Conservation (phyloP, 2,329 filamentous ascomycete species). For the Ascochyta rabiei region DNA sequence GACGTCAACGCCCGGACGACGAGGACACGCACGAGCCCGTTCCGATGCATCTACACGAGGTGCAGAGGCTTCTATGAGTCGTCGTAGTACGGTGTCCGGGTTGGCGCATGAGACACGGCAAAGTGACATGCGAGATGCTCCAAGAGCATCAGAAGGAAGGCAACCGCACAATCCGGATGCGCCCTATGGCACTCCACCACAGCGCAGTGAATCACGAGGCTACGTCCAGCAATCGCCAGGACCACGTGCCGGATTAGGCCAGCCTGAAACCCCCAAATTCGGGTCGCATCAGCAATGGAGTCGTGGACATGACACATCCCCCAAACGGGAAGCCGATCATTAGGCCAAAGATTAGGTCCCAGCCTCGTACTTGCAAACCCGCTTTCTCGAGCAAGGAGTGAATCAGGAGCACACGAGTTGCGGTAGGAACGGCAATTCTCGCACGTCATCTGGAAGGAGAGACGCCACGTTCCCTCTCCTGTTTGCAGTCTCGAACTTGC, state of each 20-base stretch:
- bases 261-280: constrained; percentile 44
- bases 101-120: constrained; percentile 40
- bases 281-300: constrained; percentile 41
- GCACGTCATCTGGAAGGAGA: constrained; percentile 20
- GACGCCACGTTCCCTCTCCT: constrained; percentile 31
- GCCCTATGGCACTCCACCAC: constrained; percentile 27
- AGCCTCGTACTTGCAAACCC: constrained; percentile 21
- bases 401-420: constrained; percentile 14
- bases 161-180: constrained; percentile 27
- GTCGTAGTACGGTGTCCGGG: constrained; percentile 42
- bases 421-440: constrained; percentile 11
- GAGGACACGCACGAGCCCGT: constrained; percentile 67
- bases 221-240: constrained; percentile 32
- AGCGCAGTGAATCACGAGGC: constrained; percentile 28
- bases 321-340: constrained; percentile 46
- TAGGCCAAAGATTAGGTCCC: constrained; percentile 35
- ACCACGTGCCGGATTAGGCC: constrained; percentile 34
- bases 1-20: constrained; percentile 61
- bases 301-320: constrained; percentile 42
- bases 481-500: constrained; percentile 28
- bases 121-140: constrained; percentile 33
- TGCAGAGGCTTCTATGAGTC: constrained; percentile 40
- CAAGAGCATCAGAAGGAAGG: constrained; percentile 31
- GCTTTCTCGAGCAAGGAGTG: constrained; percentile 12
- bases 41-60: constrained; percentile 64